Evolutionary conservation across 2,329 filamentous ascomycete species (phyloP).

Genomic region (Aspergillus cejpii): DNA sequence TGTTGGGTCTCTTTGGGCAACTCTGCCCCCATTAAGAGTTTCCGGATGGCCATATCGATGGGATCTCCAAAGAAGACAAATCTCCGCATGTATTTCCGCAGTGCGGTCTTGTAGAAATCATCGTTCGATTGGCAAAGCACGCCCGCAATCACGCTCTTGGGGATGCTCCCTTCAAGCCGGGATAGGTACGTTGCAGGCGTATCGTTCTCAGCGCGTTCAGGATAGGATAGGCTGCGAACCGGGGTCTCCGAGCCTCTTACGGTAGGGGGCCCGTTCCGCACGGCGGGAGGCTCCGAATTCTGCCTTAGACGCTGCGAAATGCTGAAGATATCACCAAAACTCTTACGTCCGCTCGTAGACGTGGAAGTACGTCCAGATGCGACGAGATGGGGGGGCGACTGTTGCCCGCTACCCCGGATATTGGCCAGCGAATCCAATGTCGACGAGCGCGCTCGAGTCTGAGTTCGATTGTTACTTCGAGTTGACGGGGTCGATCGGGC

Average conservation of each 20-base stretch:
- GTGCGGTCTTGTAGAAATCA: slow-evolving; percentile 70
- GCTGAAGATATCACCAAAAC: slow-evolving; percentile 81
- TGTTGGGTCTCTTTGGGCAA: slow-evolving; percentile 96
- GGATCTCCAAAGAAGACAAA: slow-evolving; percentile 96
- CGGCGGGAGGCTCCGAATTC: slow-evolving; percentile 64
- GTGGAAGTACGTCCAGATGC: slow-evolving; percentile 63
- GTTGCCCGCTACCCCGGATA: slow-evolving; percentile 63
- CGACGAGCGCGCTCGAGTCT: slow-evolving; percentile 69
- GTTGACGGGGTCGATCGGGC: slow-evolving; percentile 48
- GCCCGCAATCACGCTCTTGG: slow-evolving; percentile 74
- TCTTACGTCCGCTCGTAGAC: slow-evolving; percentile 79
- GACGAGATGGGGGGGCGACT: slow-evolving; percentile 56
- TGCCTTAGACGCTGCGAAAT: slow-evolving; percentile 69
- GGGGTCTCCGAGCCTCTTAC: slow-evolving; percentile 60
- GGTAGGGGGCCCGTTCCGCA: slow-evolving; percentile 57
- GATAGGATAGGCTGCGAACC: slow-evolving; percentile 61
- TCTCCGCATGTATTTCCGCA: slow-evolving; percentile 90
- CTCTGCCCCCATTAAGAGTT: slow-evolving; percentile 93
- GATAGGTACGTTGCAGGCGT: slow-evolving; percentile 83
- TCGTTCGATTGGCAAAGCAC: slow-evolving; percentile 82
- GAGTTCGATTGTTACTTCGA: slow-evolving; percentile 49
- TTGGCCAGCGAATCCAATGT: slow-evolving; percentile 79
- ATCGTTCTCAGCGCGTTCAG: slow-evolving; percentile 77
- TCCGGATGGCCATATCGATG: slow-evolving; percentile 95
- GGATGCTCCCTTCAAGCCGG: slow-evolving; percentile 72